Conservation (phyloP, 768 basidiomycete genomes). For the Mycena epipterygia region DNA sequence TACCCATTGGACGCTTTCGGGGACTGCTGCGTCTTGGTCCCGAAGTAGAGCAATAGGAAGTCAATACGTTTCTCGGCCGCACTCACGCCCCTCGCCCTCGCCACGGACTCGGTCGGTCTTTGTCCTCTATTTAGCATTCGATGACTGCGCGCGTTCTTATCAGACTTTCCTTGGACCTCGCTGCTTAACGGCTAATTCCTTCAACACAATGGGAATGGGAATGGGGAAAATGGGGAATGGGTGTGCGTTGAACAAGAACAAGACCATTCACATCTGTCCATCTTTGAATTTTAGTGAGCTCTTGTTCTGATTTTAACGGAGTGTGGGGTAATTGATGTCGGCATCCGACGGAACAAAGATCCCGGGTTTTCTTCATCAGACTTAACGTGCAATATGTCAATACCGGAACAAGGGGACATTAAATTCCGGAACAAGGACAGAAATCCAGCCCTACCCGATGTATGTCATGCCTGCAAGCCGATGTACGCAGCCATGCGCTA, state of each 20-base stretch:
- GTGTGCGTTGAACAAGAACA: background rate
- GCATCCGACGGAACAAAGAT: background rate
- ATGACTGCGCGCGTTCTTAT: constrained; percentile 20
- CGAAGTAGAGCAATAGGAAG: background rate
- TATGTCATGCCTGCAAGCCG: constrained; percentile 23
- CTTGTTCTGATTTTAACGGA: constrained; percentile 23
- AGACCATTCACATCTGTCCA: constrained; percentile 13
- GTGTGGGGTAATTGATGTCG: background rate
- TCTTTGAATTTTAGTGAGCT: too few species aligned
- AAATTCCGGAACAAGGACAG: too few species aligned
- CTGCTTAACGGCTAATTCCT: constrained; percentile 18
- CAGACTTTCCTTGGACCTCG: background rate
- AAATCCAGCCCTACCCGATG: too few species aligned
- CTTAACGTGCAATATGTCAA: background rate
- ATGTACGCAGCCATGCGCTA: background rate
- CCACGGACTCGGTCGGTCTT: too few species aligned
- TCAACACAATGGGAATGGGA: background rate
- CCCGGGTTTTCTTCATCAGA: background rate
- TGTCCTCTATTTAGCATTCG: background rate
- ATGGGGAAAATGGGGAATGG: background rate
- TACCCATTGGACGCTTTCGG: too few species aligned
- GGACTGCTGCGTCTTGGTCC: background rate
- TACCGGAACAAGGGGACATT: constrained; percentile 19
- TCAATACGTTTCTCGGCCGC: background rate
- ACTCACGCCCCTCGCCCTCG: background rate